These are phyloP conservation scores for Chloromonas sp. DNA, from an alignment of 163 green algal genomes.

Conservation along the genomic window DNA sequence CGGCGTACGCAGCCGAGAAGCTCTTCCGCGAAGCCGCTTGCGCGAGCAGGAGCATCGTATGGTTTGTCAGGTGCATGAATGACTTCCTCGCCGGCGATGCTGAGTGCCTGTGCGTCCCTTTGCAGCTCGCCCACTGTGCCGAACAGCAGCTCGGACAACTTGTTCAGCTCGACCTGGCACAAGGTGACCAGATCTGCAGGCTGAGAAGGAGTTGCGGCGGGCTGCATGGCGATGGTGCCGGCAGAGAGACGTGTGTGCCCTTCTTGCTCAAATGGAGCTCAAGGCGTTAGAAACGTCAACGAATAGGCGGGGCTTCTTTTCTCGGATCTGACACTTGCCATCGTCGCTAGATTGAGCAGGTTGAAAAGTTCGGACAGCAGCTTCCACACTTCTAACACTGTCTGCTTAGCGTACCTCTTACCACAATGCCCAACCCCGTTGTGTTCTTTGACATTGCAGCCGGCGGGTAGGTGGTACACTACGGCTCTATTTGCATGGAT, in stretches of 20 bases:
- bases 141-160: background rate
- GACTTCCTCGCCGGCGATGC: background rate
- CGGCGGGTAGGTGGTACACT: slow-evolving; percentile 26
- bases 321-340: too few species aligned
- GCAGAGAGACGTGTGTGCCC: too few species aligned
- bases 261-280: too few species aligned
- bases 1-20: background rate
- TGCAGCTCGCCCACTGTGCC: background rate
- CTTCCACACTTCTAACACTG: background rate
- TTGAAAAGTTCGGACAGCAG: too few species aligned
- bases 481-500: too few species aligned
- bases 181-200: background rate
- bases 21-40: background rate
- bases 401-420: background rate
- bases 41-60: background rate
- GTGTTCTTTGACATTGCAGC: slow-evolving; percentile 74
- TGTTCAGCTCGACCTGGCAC: background rate
- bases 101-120: background rate
- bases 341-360: too few species aligned
- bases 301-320: too few species aligned
- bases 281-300: too few species aligned
- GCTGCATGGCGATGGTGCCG: background rate
- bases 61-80: background rate
- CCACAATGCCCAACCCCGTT: slow-evolving; percentile 30
- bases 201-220: background rate